phyloP scores from a whole-genome alignment of 805 yeast species.

The Pichia membranifaciens region DNA sequence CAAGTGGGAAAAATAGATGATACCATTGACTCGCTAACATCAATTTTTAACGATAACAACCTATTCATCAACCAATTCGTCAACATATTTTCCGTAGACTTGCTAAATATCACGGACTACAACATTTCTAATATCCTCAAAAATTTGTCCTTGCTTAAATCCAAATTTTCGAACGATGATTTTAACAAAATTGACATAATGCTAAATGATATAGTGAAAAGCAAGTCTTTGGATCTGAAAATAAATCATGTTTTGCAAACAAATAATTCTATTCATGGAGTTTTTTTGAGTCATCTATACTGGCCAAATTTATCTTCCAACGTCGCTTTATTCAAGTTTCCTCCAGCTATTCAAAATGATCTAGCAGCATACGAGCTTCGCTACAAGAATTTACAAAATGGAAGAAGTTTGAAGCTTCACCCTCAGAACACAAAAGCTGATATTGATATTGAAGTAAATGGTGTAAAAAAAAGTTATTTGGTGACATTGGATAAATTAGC shows the following conservation, averaged over 20 bases:
- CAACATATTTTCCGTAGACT: conserved; percentile 49
- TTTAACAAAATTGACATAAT: conserved; percentile 74
- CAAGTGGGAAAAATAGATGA: conserved; percentile 56
- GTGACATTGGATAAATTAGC: conserved; percentile 71
- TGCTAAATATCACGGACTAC: conserved; percentile 41
- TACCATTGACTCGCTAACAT: conserved; percentile 61
- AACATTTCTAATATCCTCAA: conserved; percentile 35
- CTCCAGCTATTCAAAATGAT: conserved; percentile 36
- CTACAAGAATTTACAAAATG: conserved; percentile 44
- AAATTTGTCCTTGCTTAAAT: conserved; percentile 49
- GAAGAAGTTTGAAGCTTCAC: conserved; percentile 52
- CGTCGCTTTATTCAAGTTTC: conserved; percentile 38
- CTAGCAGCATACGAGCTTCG: conserved; percentile 37
- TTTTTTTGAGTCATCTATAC: conserved; percentile 67
- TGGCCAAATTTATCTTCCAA: conserved; percentile 60
- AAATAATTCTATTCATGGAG: conserved; percentile 39
- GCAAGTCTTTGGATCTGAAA: conserved; percentile 39
- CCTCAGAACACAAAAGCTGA: conserved; percentile 59
- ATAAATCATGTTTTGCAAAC: conserved; percentile 22
- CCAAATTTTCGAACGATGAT: conserved; percentile 48
- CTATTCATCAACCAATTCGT: conserved; percentile 62
- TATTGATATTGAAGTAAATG: conserved; percentile 51
- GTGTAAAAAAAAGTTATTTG: conserved; percentile 31
- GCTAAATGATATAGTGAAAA: conserved; percentile 64
- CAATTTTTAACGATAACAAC: conserved; percentile 66